These are phyloP conservation scores for Davidsoniella neocaledoniae DNA, from an alignment of 2,329 filamentous ascomycete species.

Conservation along the genomic window DNA sequence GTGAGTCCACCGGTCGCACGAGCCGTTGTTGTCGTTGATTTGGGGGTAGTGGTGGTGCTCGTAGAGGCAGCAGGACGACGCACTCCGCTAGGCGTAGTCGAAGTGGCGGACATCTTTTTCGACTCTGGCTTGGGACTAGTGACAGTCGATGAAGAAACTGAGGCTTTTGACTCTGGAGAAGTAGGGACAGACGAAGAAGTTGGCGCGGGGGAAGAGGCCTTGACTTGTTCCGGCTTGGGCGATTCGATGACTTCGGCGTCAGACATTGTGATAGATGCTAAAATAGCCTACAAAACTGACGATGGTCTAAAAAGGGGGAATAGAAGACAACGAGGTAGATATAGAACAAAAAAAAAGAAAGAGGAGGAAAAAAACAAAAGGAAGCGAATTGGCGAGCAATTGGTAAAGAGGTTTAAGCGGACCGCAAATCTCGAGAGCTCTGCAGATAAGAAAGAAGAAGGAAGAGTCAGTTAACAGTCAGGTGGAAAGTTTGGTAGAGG, in stretches of 20 bases:
- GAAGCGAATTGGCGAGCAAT: not conserved
- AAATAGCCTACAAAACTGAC: conserved; percentile 8
- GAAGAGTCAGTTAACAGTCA: conserved; percentile 1
- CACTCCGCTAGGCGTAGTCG: conserved; percentile 16
- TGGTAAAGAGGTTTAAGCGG: not conserved
- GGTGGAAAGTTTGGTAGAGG: not conserved
- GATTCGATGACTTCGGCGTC: conserved; percentile 30
- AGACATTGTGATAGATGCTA: conserved; percentile 23
- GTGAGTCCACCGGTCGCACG: conserved; percentile 25
- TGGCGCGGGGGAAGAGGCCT: conserved; percentile 19
- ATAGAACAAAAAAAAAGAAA: conserved; percentile 1
- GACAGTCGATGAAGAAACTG: conserved; percentile 15
- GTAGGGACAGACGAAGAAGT: conserved; percentile 18
- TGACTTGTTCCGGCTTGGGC: conserved; percentile 26
- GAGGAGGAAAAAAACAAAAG: not conserved
- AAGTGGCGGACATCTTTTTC: conserved; percentile 22
- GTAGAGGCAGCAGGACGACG: conserved; percentile 21
- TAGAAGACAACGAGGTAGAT: conserved; percentile 1
- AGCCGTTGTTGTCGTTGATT: conserved; percentile 18
- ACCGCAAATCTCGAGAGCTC: conserved; percentile 7
- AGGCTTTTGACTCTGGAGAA: conserved; percentile 19
- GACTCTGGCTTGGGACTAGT: conserved; percentile 16
- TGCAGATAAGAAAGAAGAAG: conserved; percentile 2
- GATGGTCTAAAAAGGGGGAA: conserved; percentile 10
- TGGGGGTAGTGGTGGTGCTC: conserved; percentile 17